Evolutionary conservation across 495 filamentous ascomycete genomes (phyloP), one percentile per base, ranked within the genome.

Genomic region (Parachaetomium inaequale): DNA sequence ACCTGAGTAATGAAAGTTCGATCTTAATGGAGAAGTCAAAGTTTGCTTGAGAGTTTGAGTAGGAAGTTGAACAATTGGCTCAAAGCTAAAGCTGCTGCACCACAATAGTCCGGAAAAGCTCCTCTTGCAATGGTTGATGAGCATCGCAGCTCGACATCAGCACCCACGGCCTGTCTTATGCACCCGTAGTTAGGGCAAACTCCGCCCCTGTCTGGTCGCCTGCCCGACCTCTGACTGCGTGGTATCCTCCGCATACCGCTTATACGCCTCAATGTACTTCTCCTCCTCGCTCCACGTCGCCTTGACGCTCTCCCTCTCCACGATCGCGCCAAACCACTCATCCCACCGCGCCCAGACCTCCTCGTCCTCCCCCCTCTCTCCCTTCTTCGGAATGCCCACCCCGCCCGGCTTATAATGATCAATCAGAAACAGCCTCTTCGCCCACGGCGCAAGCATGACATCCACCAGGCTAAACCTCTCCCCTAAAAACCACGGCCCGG

Each of bases 231-330:
- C 84, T 54, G 84, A 87, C 73, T 87, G 82, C 47, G 87, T 87
- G n/a, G 78, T 83, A 72, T 90, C 81, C 52, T 90, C 85, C 15
- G 86, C 87, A 79, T 91, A 91, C 57, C 85, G 74, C 70, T 84
- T 79, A 70, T 89, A 91, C 54, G 86, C 86, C 2, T 78, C 79
- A 54, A 85, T 67, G 66, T 87, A 89, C 68, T 84, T 72, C 53
- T 85, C 81, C 45, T 73, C 82, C 21, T 84, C 81, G 63, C 87
- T 89, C 74, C 77, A 84, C 0, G 85, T 91, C 67, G 82, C 76
- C 63, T 74, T 74, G 0, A 89, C 79, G 69, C 84, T 89, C 66
- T 79, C 70, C 57, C 85, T 77, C 7, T 64, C 64, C 52, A 80
- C 72, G 4, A 89, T 67, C 15, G 86, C 85, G 51, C 73, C 73